A percentile compares a stretch with the other conserved stretches of the same genome.
Evolutionary conservation across 2,329 filamentous ascomycete species (phyloP).

Genomic region (Paradendryphiella salina): DNA sequence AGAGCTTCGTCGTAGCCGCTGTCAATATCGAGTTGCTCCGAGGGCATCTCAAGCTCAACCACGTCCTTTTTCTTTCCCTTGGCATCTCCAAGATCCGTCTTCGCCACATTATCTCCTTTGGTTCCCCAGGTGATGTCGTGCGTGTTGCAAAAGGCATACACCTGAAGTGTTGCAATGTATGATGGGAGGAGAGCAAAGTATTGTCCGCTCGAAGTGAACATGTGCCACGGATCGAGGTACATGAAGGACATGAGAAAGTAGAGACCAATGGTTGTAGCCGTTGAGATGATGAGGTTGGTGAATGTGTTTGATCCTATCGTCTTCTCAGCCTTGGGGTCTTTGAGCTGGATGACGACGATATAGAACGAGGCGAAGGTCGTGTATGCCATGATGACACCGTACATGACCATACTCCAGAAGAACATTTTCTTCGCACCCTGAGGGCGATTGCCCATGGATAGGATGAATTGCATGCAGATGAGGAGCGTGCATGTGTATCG

Average conservation of each 20-base stretch:
- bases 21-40: conserved; percentile 96
- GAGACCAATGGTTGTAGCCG: conserved; percentile 84
- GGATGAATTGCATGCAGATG: conserved; percentile 93
- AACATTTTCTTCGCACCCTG: conserved; percentile 94
- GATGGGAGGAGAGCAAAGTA: conserved; percentile 91
- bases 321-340: conserved; percentile 55
- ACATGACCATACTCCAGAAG: conserved; percentile 83
- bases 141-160: conserved; percentile 98
- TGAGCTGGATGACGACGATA: conserved; percentile 83
- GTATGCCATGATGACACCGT: conserved; percentile 92
- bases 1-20: conserved; percentile 96
- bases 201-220: conserved; percentile 88
- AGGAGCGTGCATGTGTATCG: conserved; percentile 84
- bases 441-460: conserved; percentile 93
- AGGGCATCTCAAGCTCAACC: conserved; percentile 96
- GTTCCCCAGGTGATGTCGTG: conserved; percentile 99
- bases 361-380: conserved; percentile 87
- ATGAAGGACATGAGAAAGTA: conserved; percentile 97
- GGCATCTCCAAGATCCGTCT: conserved; percentile 88
- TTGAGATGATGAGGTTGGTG: conserved; percentile 89
- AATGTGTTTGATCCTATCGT: conserved; percentile 83
- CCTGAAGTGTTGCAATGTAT: conserved; percentile 96
- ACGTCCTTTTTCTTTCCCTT: conserved; percentile 72
- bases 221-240: conserved; percentile 98
- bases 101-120: conserved; percentile 94